These are phyloP conservation scores for Silene noctiflora DNA, from an alignment of 179 eudicot species.

Conservation along the genomic window DNA sequence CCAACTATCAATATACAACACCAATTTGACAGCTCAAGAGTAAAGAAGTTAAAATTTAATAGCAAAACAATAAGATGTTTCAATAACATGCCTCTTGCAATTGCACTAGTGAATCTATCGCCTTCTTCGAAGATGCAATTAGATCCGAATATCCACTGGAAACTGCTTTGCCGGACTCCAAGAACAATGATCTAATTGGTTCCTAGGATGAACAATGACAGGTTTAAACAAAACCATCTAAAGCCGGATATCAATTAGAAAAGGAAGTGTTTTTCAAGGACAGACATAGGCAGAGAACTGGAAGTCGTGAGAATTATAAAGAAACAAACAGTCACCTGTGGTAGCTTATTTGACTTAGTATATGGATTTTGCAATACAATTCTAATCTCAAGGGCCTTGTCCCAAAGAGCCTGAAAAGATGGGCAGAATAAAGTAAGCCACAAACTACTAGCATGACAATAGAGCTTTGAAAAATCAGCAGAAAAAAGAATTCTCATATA, in stretches of 20 bases:
- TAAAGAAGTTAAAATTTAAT: not conserved
- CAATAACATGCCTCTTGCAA: conserved; percentile 58
- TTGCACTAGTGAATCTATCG: conserved; percentile 66
- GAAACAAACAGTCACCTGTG: conserved; percentile 49
- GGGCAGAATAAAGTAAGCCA: conserved; percentile 7
- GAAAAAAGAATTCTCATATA: not conserved
- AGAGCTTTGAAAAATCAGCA: not conserved
- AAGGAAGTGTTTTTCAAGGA: not conserved
- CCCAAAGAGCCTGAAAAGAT: conserved; percentile 74
- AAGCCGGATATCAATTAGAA: not conserved
- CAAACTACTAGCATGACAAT: conserved; percentile 10
- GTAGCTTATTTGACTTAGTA: conserved; percentile 66
- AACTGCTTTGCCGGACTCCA: conserved; percentile 43
- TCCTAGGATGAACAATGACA: conserved; percentile 41
- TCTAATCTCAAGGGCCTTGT: conserved; percentile 83
- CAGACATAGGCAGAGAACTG: not conserved
- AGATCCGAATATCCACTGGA: conserved; percentile 63
- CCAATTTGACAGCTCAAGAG: not conserved
- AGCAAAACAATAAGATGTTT: conserved; percentile 8
- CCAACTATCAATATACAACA: not conserved
- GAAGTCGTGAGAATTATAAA: not conserved
- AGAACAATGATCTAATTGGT: conserved; percentile 60
- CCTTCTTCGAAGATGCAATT: conserved; percentile 55
- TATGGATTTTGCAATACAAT: conserved; percentile 70
- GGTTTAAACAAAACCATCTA: conserved; percentile 10